Evolutionary conservation across 768 basidiomycete species (phyloP), one percentile per base, ranked within the genome.

Genomic region (Chalciporus piperatus): DNA sequence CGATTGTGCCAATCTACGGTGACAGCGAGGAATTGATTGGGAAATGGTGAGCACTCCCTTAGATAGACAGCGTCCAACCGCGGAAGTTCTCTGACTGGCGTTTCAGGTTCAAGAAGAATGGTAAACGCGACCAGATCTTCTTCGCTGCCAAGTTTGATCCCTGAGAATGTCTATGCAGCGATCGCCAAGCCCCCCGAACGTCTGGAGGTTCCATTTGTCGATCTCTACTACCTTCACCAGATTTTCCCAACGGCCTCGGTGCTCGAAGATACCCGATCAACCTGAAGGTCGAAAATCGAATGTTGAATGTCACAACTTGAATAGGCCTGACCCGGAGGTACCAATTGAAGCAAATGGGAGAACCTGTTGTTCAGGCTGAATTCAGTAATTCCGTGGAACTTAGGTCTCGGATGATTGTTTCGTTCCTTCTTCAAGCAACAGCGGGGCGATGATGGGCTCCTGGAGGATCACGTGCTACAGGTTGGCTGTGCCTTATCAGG

Each of bases 121-220:
- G 77, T 6, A 77, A 77, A 55, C 67, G 76, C 14, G 59, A 57
- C 47, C 67, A 78, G 13, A 79, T 82, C 17, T 86, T 85, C 67
- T 72, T 87, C 17, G 82, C 83, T 3, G 83, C 83, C 17, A 86
- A 87, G 62, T 79, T 78, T 41, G 78, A 78, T 13, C n/a, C n/a
- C n/a, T n/a, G n/a, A n/a, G n/a, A n/a, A n/a, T n/a, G 72, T 75
- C 11, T 67, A 64, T 5, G 57, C 70, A 41, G 63, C 70, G 0
- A 45, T 74, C 35, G 66, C 76, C 14, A 68, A 49, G 47, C 77
- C 78, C 0, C n/a, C n/a, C n/a, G n/a, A 67, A 52, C 60, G 64
- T 22, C 64, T 82, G 25, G 74, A 74, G 10, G 71, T 79, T 6
- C 62, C 73, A n/a, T 56, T 51, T 14, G 66, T 81, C 12, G 79